Percentiles rank a stretch among this genome's conserved stretches.
Evolutionary conservation across 164 flowering plant genomes (phyloP).

Genomic region (grape (Vitis vinifera)): DNA sequence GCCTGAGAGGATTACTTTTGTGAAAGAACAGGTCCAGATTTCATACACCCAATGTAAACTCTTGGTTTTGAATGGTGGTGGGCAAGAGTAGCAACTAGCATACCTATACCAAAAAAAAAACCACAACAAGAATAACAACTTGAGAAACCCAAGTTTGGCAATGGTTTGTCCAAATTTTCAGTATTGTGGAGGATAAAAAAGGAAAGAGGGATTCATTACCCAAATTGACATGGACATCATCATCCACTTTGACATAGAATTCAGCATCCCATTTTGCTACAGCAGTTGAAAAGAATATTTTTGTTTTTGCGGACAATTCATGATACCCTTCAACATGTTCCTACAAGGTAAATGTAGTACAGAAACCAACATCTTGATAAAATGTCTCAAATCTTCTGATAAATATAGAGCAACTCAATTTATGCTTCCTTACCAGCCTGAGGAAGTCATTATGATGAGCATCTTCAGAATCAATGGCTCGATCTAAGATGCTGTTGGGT

Average conservation of each 20-base stretch:
- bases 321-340: constrained; percentile 96
- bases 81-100: constrained; percentile 77
- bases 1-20: constrained; percentile 55
- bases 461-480: constrained; percentile 88
- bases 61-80: constrained; percentile 85
- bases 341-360: constrained; percentile 32
- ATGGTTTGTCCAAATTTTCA: background rate
- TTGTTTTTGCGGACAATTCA: constrained; percentile 93
- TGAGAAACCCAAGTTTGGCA: background rate
- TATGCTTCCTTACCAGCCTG: constrained; percentile 55
- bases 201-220: constrained; percentile 38
- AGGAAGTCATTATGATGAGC: constrained; percentile 83
- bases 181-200: background rate
- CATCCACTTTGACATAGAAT: constrained; percentile 92
- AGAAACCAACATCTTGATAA: background rate
- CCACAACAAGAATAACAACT: no score
- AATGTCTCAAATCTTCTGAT: background rate
- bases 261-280: constrained; percentile 96
- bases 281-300: constrained; percentile 84
- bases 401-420: background rate
- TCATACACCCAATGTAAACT: constrained; percentile 93
- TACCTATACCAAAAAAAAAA: constrained; percentile 42
- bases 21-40: constrained; percentile 93
- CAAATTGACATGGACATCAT: constrained; percentile 95
- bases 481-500: constrained; percentile 81